Evolutionary conservation across 1,139 yeast genomes (phyloP).

Genomic region (Pichia sp.): DNA sequence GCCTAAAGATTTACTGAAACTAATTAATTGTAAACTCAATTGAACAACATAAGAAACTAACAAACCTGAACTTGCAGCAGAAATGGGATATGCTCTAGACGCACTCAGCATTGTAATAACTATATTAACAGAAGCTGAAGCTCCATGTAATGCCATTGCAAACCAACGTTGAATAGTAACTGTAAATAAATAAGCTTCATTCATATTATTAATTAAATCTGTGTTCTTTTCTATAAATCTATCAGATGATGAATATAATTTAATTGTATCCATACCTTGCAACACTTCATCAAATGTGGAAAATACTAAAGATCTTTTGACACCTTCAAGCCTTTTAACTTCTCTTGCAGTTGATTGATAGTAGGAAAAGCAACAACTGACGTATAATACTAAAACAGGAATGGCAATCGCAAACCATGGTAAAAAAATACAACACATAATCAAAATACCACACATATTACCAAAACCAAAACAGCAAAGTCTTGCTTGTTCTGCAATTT

Average conservation of each 20-base stretch:
- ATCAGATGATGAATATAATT: slow-evolving; percentile 37
- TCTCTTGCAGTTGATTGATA: slow-evolving; percentile 61
- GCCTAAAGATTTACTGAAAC: slow-evolving; percentile 50
- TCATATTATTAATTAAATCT: slow-evolving; percentile 40
- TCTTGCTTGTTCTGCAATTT: slow-evolving; percentile 55
- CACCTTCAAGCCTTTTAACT: slow-evolving; percentile 56
- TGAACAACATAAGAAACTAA: slow-evolving; percentile 45
- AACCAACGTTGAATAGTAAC: slow-evolving; percentile 58
- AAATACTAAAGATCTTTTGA: slow-evolving; percentile 56
- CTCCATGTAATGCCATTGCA: slow-evolving; percentile 43
- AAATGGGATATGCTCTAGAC: slow-evolving; percentile 38
- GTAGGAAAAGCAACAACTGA: slow-evolving; percentile 38
- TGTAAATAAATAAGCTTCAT: slow-evolving; percentile 50
- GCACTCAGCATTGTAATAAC: slow-evolving; percentile 42
- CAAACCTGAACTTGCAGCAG: slow-evolving; percentile 46
- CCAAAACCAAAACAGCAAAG: slow-evolving; percentile 43
- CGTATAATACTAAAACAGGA: slow-evolving; percentile 33
- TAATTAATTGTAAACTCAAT: slow-evolving; percentile 47
- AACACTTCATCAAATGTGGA: slow-evolving; percentile 56
- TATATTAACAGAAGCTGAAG: slow-evolving; percentile 37
- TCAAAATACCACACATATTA: slow-evolving; percentile 40
- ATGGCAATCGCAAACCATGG: slow-evolving; percentile 47
- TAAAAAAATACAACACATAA: slow-evolving; percentile 44
- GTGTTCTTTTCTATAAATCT: slow-evolving; percentile 41
- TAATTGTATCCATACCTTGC: slow-evolving; percentile 52